Conservation (phyloP, 2,329 filamentous ascomycete species). For the Trichoderma pleuroti region DNA sequence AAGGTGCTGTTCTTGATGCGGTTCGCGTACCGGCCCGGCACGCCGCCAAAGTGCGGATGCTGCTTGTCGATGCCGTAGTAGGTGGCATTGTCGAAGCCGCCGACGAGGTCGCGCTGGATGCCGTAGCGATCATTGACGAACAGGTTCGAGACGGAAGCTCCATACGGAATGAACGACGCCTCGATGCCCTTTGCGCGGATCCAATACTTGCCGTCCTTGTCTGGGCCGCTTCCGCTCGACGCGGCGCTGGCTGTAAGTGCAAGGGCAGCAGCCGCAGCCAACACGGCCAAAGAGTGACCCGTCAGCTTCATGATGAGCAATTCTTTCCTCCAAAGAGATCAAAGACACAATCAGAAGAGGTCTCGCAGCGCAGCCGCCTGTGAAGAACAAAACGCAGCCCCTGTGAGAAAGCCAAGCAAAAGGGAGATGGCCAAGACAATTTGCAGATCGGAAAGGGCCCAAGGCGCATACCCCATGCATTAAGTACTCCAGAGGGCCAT, state of each 20-base stretch:
- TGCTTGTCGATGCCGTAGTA: constrained; percentile 62
- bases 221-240: constrained; percentile 36
- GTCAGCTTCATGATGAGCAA: constrained; percentile 26
- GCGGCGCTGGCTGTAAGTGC: constrained; percentile 20
- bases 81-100: constrained; percentile 71
- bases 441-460: neutral
- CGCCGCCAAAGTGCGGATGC: constrained; percentile 69
- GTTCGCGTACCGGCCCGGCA: constrained; percentile 76
- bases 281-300: constrained; percentile 18
- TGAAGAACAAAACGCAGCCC: neutral
- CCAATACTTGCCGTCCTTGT: constrained; percentile 67
- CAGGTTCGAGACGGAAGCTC: constrained; percentile 68
- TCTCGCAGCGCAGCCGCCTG: neutral
- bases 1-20: constrained; percentile 76
- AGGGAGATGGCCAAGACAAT: constrained; percentile 1
- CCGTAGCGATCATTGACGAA: constrained; percentile 67
- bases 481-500: neutral
- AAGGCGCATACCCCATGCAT: neutral
- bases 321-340: neutral
- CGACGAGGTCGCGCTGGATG: constrained; percentile 65
- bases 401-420: neutral
- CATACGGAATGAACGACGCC: constrained; percentile 69
- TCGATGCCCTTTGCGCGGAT: constrained; percentile 64
- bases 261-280: constrained; percentile 22
- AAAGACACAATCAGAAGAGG: neutral